Percentiles rank a stretch among this genome's conserved stretches.
These are phyloP conservation scores for Fusarium sp. DNA, from an alignment of 2,329 filamentous ascomycete genomes.

Conservation along the genomic window DNA sequence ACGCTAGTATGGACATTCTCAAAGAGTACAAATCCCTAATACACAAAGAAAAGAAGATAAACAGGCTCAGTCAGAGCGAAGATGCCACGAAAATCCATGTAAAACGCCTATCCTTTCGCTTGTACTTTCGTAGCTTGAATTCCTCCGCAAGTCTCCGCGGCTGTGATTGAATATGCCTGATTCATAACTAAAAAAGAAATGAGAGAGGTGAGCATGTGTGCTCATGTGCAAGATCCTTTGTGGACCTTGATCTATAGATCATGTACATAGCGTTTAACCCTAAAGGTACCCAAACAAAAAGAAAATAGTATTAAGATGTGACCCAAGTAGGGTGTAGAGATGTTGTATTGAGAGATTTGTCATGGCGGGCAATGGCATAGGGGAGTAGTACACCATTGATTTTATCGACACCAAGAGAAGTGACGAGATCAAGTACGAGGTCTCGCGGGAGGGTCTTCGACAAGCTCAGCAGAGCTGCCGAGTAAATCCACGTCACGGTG, in stretches of 20 bases:
- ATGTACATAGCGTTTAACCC: slow-evolving; percentile 32
- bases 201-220: slow-evolving; percentile 17
- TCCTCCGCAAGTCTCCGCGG: slow-evolving; percentile 20
- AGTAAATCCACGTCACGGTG: slow-evolving; percentile 58
- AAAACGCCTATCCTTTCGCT: slow-evolving; percentile 38
- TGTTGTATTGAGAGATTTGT: neutral
- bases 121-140: slow-evolving; percentile 24
- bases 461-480: slow-evolving; percentile 67
- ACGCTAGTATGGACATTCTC: slow-evolving; percentile 48
- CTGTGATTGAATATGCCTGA: slow-evolving; percentile 20
- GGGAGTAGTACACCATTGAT: neutral
- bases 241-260: slow-evolving; percentile 43
- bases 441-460: slow-evolving; percentile 54
- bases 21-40: slow-evolving; percentile 28
- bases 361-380: neutral
- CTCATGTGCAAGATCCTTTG: slow-evolving; percentile 27
- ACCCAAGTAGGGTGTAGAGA: slow-evolving; percentile 7
- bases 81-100: slow-evolving; percentile 18
- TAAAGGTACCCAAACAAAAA: slow-evolving; percentile 15
- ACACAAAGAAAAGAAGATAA: slow-evolving; percentile 24
- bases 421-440: slow-evolving; percentile 35
- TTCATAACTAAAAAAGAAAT: slow-evolving; percentile 19
- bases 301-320: slow-evolving; percentile 30
- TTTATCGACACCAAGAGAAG: neutral
- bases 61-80: neutral